phyloP scores from a whole-genome alignment of 2,329 filamentous ascomycete species.

The Alternaria burnsii region DNA sequence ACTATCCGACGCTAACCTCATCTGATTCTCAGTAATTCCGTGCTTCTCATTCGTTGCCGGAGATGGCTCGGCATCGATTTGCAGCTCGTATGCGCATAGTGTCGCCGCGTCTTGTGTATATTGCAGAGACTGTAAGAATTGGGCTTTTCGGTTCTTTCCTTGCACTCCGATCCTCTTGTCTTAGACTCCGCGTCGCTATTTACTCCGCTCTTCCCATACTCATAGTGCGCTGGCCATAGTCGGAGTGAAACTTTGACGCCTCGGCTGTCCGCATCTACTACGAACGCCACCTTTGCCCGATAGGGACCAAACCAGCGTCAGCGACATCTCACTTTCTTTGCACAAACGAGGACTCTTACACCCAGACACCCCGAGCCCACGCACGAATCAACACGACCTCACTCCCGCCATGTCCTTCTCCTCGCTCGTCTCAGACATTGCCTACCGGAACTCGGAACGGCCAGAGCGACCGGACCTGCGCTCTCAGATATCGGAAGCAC shows the following conservation, averaged over 20 bases:
- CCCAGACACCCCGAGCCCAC: background rate
- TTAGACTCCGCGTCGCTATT: too few relatives aligned
- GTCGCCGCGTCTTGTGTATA: slow-evolving; percentile 4
- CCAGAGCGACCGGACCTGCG: slow-evolving; percentile 52
- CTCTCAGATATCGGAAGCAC: slow-evolving; percentile 57
- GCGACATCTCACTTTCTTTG: slow-evolving; percentile 2
- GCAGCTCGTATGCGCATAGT: slow-evolving; percentile 9
- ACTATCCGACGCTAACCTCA: slow-evolving; percentile 3
- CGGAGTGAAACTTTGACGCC: slow-evolving; percentile 11
- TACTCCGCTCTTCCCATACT: background rate
- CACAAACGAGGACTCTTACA: background rate
- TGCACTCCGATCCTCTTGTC: background rate
- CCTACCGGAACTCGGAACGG: slow-evolving; percentile 55
- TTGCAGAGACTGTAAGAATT: background rate
- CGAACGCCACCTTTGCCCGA: slow-evolving; percentile 18
- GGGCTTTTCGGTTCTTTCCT: background rate
- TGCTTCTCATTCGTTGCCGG: slow-evolving; percentile 19
- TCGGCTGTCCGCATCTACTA: slow-evolving; percentile 19
- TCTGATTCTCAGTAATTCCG: slow-evolving; percentile 19
- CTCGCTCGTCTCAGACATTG: slow-evolving; percentile 61
- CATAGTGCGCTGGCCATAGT: background rate
- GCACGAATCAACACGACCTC: background rate
- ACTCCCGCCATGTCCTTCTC: slow-evolving; percentile 59
- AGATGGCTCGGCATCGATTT: slow-evolving; percentile 14
- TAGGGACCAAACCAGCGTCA: background rate